Conservation (phyloP, 306 rosid genomes). For the Medicago ruthenica region DNA sequence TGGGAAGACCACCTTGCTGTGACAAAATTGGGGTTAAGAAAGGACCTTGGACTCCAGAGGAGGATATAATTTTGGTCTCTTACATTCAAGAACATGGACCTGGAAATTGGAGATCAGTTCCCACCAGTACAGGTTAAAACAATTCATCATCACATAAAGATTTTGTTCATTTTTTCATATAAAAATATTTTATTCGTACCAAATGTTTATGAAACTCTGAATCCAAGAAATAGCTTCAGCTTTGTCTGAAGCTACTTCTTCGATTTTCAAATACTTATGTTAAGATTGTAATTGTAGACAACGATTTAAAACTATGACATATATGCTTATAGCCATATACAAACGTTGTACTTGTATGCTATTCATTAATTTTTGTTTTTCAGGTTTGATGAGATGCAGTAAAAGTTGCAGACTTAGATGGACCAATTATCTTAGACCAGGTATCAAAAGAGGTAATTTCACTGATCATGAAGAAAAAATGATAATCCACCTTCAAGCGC, state of each 20-base stretch:
- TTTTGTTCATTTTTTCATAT: no score
- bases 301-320: no score
- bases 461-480: conserved; percentile 79
- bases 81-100: conserved; percentile 93
- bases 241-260: not conserved
- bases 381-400: conserved; percentile 89
- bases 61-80: conserved; percentile 87
- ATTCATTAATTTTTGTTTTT: conserved; percentile 13
- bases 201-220: not conserved
- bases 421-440: conserved; percentile 93
- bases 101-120: conserved; percentile 96
- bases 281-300: no score
- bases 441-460: conserved; percentile 82
- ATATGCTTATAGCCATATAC: no score
- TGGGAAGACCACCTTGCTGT: conserved; percentile 94
- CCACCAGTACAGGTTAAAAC: conserved; percentile 67
- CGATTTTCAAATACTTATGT: no score
- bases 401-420: conserved; percentile 95
- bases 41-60: conserved; percentile 99
- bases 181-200: no score
- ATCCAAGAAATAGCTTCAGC: not conserved
- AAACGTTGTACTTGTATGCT: not conserved
- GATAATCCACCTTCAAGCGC: conserved; percentile 93
- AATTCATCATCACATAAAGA: not conserved
- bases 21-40: conserved; percentile 77